Conservation (phyloP, 257 asterid genomes). For the Oldenlandia corymbosa region DNA sequence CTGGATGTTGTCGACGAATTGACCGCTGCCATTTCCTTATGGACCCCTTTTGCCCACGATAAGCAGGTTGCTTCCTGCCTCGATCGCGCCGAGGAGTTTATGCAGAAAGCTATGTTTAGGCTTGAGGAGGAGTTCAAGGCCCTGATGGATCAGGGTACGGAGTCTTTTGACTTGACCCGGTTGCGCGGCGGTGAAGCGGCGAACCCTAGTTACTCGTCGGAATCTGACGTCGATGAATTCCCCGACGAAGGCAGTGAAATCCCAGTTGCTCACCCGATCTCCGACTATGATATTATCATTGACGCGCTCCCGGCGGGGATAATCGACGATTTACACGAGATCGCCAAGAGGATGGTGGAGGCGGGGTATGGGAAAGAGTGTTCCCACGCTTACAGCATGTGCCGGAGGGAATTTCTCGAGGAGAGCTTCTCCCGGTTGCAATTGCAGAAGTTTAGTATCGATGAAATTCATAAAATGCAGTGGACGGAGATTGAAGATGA, state of each 20-base stretch:
- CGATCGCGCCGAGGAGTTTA: constrained; percentile 84
- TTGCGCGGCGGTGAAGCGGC: constrained; percentile 29
- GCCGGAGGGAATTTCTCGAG: constrained; percentile 79
- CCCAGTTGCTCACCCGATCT: constrained; percentile 79
- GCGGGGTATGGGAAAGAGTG: constrained; percentile 90
- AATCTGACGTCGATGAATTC: constrained; percentile 56
- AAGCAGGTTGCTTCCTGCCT: constrained; percentile 62
- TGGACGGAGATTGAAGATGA: constrained; percentile 87
- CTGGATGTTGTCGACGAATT: constrained; percentile 60
- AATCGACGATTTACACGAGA: constrained; percentile 68
- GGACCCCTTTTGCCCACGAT: constrained; percentile 65
- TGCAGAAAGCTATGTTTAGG: constrained; percentile 87
- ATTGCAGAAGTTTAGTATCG: constrained; percentile 76
- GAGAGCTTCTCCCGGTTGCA: constrained; percentile 91
- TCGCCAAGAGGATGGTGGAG: constrained; percentile 86
- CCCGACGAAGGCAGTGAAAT: constrained; percentile 48
- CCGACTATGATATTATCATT: constrained; percentile 67
- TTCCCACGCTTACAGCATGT: constrained; percentile 73
- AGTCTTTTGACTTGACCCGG: constrained; percentile 47
- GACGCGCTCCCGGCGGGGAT: constrained; percentile 81
- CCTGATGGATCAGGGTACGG: constrained; percentile 67
- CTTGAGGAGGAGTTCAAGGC: constrained; percentile 73
- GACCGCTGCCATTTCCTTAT: constrained; percentile 48
- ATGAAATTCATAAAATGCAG: constrained; percentile 82
- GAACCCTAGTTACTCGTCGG: constrained; percentile 35